These are phyloP conservation scores for Crucibulum cyathiforme DNA, from an alignment of 1,284 basidiomycete genomes.

Conservation along the genomic window DNA sequence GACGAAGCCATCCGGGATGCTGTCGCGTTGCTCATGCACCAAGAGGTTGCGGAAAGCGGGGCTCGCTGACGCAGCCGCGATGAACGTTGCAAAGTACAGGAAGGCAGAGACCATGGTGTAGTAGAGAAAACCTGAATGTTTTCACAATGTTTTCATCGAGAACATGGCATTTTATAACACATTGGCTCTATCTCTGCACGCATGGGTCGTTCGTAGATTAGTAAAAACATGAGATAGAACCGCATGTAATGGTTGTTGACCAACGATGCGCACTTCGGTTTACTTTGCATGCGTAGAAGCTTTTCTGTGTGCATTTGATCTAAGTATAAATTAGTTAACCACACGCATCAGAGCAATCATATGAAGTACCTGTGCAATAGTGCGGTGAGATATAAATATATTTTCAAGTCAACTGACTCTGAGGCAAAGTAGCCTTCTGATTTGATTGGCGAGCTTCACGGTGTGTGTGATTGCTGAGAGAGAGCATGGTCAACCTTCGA, in stretches of 20 bases:
- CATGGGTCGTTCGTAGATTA: not conserved
- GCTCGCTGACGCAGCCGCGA: not conserved
- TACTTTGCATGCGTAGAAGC: not conserved
- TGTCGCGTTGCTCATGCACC: constrained; percentile 15
- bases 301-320: not conserved
- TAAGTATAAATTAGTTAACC: not conserved
- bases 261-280: not conserved
- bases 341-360: not conserved
- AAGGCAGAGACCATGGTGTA: not conserved
- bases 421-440: no score
- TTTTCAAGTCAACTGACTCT: no score
- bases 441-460: no score
- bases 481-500: no score
- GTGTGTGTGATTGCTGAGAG: no score
- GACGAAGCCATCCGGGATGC: constrained; percentile 15
- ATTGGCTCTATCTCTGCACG: not conserved
- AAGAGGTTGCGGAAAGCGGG: constrained; percentile 11
- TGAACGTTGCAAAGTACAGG: not conserved
- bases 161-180: not conserved
- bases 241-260: not conserved
- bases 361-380: no score
- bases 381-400: no score
- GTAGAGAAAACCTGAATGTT: not conserved
- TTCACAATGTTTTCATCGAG: not conserved
- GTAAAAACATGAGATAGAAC: not conserved